phyloP scores from a whole-genome alignment of 2,329 filamentous ascomycete species.

The Fusarium tanahbumbuense region DNA sequence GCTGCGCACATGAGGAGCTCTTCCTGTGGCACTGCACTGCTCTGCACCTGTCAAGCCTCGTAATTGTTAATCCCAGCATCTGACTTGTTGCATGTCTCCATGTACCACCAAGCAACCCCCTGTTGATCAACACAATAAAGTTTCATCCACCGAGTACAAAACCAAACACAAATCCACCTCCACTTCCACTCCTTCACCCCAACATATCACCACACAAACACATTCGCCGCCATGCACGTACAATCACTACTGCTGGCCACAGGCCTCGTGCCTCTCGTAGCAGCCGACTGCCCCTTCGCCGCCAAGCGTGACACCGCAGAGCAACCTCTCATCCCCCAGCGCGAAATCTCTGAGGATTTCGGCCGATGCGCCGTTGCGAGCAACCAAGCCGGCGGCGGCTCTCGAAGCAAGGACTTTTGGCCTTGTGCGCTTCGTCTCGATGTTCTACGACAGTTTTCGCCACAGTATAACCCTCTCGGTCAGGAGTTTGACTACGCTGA shows the following conservation, averaged over 20 bases:
- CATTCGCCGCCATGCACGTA: conserved; percentile 26
- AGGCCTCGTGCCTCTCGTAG: conserved; percentile 31
- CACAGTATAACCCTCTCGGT: conserved; percentile 71
- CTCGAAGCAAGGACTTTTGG: conserved; percentile 79
- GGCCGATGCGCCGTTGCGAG: conserved; percentile 33
- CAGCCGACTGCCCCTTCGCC: conserved; percentile 37
- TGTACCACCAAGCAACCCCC: conserved; percentile 25
- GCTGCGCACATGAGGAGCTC: not conserved
- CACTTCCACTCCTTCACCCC: not conserved
- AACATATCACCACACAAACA: not conserved
- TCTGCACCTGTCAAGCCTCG: conserved; percentile 6
- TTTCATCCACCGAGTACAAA: conserved; percentile 22
- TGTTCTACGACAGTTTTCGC: conserved; percentile 78
- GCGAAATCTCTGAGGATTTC: conserved; percentile 39
- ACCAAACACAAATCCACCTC: conserved; percentile 23
- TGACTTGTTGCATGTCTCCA: conserved; percentile 11
- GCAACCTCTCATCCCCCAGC: conserved; percentile 14
- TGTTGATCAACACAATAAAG: conserved; percentile 22
- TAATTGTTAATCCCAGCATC: conserved; percentile 16
- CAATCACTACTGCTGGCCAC: conserved; percentile 36
- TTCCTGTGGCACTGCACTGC: not conserved
- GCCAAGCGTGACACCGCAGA: conserved; percentile 27
- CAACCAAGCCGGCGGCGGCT: conserved; percentile 71
- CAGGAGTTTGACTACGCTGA: conserved; percentile 77
- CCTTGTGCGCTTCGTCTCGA: conserved; percentile 74